Evolutionary conservation across 2,329 filamentous ascomycete genomes (phyloP), one percentile per base, ranked within the genome.

Genomic region (Keithomyces neogunnii): DNA sequence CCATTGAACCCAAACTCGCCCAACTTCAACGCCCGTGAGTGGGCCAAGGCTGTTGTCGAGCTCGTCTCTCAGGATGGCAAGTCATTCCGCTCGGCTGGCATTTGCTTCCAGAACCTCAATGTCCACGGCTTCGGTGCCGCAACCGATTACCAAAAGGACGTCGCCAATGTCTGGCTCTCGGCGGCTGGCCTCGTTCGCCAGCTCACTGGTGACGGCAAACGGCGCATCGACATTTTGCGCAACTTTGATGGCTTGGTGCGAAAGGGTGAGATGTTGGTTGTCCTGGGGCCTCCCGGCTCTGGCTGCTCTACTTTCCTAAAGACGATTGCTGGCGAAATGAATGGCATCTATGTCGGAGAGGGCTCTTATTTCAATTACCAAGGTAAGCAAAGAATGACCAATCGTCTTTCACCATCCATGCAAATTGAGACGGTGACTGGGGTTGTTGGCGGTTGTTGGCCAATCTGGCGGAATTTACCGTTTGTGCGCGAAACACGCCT

Each of bases 231-330:
- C 59, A 89, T 89, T 58, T 67, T 89, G 54, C 79, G 76, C 55
- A 71, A 80, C 59, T 82, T 87, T 51, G 84, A 88, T 56, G 85
- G 85, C 30, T 62, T 88, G 0, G 81, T 89, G 1, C 74, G 80
- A 61, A 80, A 78, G 54, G 86, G 86, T 43, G 86, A 89, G 72
- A 87, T 89, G 83, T 69, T 89, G 31, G 82, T 89, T 13, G 86
- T 89, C 2, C 74, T 89, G 35, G 86, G 86, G 13, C 85, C 85
- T 51, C 86, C 86, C 2, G 80, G 80, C 40, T 77, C 78, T n/a
- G 86, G 86, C 50, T 95, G 89, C 66, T 89, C 86, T 13, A 95
- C 89, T 2, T 84, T 95, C 56, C 74, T 95, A 52, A 95, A 95
- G 73, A 88, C 88, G 0, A 81, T 95, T 58, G 81, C 88, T 3